Evolutionary conservation across 1,139 yeast genomes (phyloP), one percentile per base, ranked within the genome.

Genomic region (Wickerhamomyces sp.): DNA sequence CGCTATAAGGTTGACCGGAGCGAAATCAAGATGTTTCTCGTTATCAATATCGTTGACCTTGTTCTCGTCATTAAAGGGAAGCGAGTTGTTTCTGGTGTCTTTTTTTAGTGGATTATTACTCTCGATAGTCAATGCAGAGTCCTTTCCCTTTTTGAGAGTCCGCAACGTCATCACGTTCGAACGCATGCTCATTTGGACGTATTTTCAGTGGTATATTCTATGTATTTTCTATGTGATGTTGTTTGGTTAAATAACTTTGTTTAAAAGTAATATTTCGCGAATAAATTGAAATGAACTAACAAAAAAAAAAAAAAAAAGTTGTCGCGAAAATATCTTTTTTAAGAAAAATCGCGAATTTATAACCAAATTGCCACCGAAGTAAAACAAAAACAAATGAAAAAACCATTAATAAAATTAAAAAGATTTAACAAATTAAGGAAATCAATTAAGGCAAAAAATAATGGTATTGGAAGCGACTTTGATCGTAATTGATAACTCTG

Each of bases 401-500:
- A n/a, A n/a, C n/a, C n/a, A n/a, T n/a, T n/a, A n/a, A n/a, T n/a
- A 19, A 14, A 24, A 12, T 7, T 19, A 22, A 6, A 14, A 21
- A 12, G 25, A 12, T 21, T 21, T 21, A 18, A 18, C 7, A 29
- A 29, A 15, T 3, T 13, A 19, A 9, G 5, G 5, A 15, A 8
- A 10, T 7, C 32, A 8, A 18, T 18, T 14, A 9, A 19, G 13
- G 15, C n/a, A 18, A 19, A 9, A 17, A 45, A 65, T 46, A 37
- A 88, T 88, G 96, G 96, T 83, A 50, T 78, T 90, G 58, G 97
- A 92, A 67, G 97, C 98, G 48, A 86, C 97, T 16, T 90, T 92
- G 87, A 78, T 92, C 50, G 88, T 89, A 55, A 78, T 92, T 58
- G 98, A 94, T 68, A 90, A 89, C 72, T 88, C 97, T 44, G 98